These are phyloP conservation scores for Digitaria exilis DNA, from an alignment of 202 grass and related monocot genomes.

Conservation along the genomic window DNA sequence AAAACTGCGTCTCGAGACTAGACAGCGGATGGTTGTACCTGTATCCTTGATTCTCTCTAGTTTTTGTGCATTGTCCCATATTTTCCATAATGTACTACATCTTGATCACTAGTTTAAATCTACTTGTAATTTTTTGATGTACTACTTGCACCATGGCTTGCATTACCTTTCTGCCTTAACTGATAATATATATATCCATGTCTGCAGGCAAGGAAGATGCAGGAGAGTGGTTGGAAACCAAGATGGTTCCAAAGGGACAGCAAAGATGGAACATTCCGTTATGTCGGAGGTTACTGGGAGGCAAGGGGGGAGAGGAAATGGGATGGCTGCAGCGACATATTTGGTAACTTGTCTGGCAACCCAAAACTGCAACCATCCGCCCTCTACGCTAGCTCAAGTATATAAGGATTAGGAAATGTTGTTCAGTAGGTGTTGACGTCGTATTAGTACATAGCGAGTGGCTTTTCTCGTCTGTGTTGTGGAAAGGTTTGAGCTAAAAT, in stretches of 20 bases:
- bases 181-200: not conserved
- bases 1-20: slow-evolving; percentile 55
- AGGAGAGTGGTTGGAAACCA: slow-evolving; percentile 96
- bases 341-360: slow-evolving; percentile 57
- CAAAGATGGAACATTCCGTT: slow-evolving; percentile 61
- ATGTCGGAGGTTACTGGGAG: slow-evolving; percentile 93
- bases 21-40: slow-evolving; percentile 58
- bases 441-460: slow-evolving; percentile 46
- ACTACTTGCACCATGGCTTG: not conserved
- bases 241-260: slow-evolving; percentile 84
- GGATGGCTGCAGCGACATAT: slow-evolving; percentile 77
- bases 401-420: slow-evolving; percentile 31
- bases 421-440: slow-evolving; percentile 34
- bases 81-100: not conserved
- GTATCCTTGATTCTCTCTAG: not conserved
- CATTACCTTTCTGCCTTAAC: not conserved
- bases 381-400: slow-evolving; percentile 48
- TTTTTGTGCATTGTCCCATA: not conserved
- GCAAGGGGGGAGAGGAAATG: slow-evolving; percentile 71
- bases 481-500: slow-evolving; percentile 39
- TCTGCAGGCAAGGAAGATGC: slow-evolving; percentile 86
- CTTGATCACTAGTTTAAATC: slow-evolving; percentile 17
- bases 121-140: not conserved
- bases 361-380: slow-evolving; percentile 10
- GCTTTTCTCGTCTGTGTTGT: slow-evolving; percentile 17